These are phyloP conservation scores for Tagetes erecta DNA, from an alignment of 129 eudicot species.

Conservation along the genomic window DNA sequence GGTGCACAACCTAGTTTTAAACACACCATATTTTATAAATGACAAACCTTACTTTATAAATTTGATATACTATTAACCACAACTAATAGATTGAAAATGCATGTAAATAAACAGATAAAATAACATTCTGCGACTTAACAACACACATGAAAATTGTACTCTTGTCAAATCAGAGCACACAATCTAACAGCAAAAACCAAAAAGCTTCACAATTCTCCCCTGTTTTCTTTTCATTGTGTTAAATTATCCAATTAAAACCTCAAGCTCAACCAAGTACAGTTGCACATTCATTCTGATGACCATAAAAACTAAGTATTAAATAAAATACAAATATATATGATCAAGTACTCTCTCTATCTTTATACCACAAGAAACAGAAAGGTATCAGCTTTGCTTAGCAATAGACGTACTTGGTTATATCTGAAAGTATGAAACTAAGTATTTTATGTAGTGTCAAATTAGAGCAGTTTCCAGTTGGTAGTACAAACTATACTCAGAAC, in stretches of 20 bases:
- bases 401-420: conserved; percentile 8
- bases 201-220: neutral
- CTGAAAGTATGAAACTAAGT: neutral
- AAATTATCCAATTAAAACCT: neutral
- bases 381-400: neutral
- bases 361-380: neutral
- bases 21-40: neutral
- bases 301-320: neutral
- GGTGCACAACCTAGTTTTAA: conserved; percentile 62
- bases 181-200: conserved; percentile 3
- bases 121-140: neutral
- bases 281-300: neutral
- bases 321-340: neutral
- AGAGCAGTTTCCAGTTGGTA: neutral
- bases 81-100: neutral
- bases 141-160: neutral
- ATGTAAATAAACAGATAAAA: neutral
- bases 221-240: conserved; percentile 9
- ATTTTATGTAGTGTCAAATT: neutral
- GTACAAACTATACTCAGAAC: neutral
- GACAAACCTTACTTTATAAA: neutral
- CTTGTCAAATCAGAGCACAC: neutral
- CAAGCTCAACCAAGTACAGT: neutral
- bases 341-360: neutral
- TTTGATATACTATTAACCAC: neutral